These are phyloP conservation scores for Hortiboletus flavorubellus DNA, from an alignment of 768 basidiomycete species.

Conservation along the genomic window DNA sequence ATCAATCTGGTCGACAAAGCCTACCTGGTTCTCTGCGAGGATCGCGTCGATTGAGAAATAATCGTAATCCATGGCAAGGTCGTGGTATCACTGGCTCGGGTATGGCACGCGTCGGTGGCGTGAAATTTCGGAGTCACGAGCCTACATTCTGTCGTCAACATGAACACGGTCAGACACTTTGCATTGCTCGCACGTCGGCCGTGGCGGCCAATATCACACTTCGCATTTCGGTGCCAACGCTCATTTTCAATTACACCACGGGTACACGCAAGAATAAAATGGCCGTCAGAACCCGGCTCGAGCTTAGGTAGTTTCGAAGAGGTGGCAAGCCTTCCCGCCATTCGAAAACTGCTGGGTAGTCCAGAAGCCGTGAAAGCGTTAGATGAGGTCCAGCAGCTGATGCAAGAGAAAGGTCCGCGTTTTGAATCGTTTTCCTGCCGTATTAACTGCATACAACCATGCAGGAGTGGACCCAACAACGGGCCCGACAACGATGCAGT, in stretches of 20 bases:
- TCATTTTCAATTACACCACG: constrained; percentile 30
- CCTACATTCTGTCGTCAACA: constrained; percentile 5
- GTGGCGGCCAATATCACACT: constrained; percentile 7
- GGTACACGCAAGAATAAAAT: constrained; percentile 28
- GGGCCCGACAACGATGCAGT: constrained; percentile 48
- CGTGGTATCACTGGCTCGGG: too few relatives aligned
- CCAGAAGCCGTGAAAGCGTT: constrained; percentile 52
- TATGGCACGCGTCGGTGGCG: constrained; percentile 22
- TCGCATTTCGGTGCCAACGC: constrained; percentile 18
- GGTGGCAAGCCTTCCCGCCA: constrained; percentile 38
- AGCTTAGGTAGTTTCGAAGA: constrained; percentile 42
- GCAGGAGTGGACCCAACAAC: constrained; percentile 48
- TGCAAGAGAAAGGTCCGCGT: constrained; percentile 47
- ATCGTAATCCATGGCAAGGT: constrained; percentile 70
- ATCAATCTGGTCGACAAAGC: not conserved
- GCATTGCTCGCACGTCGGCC: constrained; percentile 14
- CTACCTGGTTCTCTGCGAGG: constrained; percentile 85
- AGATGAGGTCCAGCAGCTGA: constrained; percentile 39
- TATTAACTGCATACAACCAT: not conserved
- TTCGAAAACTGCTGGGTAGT: constrained; percentile 45
- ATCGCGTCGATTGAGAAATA: constrained; percentile 93
- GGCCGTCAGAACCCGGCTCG: constrained; percentile 30
- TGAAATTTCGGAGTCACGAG: not conserved
- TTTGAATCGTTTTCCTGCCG: not conserved
- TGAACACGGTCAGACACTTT: constrained; percentile 22